Evolutionary conservation across 1,284 basidiomycete species (phyloP).

Genomic region (Ustilago esculenta): DNA sequence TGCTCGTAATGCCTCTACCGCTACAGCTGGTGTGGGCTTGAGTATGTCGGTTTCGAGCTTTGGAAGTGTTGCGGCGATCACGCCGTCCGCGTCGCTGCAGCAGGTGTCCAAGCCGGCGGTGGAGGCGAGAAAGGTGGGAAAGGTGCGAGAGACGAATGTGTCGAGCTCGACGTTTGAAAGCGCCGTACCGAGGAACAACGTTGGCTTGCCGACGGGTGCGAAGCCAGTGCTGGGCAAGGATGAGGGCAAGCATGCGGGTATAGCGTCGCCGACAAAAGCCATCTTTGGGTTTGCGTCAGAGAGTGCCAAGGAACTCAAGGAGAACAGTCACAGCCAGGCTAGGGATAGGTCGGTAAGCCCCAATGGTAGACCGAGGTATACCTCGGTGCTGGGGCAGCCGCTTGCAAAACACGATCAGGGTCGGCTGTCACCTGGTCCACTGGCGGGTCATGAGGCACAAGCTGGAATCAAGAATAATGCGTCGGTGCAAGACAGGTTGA

Average conservation of each 20-base stretch:
- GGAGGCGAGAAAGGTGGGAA: conserved; percentile 1
- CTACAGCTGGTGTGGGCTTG: neutral
- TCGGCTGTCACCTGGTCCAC: conserved; percentile 33
- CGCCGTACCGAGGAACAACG: conserved; percentile 25
- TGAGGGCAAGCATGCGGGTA: conserved; percentile 13
- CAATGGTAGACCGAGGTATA: conserved; percentile 51
- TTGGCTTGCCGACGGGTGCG: conserved; percentile 22
- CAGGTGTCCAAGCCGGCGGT: neutral
- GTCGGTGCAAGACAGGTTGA: conserved; percentile 52
- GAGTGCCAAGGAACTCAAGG: conserved; percentile 14
- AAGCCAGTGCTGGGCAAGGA: conserved; percentile 35
- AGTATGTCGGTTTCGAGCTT: conserved; percentile 20
- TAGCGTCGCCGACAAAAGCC: conserved; percentile 28
- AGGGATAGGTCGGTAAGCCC: conserved; percentile 43
- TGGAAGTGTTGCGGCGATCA: conserved; percentile 28
- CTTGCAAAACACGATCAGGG: conserved; percentile 31
- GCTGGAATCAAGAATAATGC: conserved; percentile 14
- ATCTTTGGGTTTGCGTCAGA: conserved; percentile 38
- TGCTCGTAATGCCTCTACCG: conserved; percentile 9
- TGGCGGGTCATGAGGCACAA: neutral
- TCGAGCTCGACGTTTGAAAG: conserved; percentile 47
- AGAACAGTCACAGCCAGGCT: neutral
- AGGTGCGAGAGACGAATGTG: conserved; percentile 28
- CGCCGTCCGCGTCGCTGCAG: conserved; percentile 17
- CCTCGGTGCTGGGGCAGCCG: conserved; percentile 54